Conservation (phyloP, 129 eudicot species). For the Pseudognaphalium luteoalbum region DNA sequence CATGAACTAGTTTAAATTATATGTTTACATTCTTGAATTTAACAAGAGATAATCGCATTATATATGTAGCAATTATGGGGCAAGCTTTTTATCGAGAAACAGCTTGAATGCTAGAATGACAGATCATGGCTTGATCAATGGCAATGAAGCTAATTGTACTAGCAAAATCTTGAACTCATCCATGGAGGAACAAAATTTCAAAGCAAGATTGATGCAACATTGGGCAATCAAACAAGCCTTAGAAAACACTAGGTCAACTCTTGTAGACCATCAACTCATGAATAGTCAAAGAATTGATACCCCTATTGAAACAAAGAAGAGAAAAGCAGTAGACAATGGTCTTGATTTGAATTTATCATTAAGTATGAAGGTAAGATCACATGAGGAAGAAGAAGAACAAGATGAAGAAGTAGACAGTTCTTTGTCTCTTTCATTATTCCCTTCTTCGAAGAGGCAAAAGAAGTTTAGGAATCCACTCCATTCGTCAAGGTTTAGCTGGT, state of each 20-base stretch:
- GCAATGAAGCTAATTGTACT: constrained; percentile 18
- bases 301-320: constrained; percentile 33
- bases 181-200: constrained; percentile 31
- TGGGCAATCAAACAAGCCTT: constrained; percentile 29
- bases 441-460: constrained; percentile 32
- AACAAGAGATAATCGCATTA: constrained; percentile 1
- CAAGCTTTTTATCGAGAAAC: constrained; percentile 26
- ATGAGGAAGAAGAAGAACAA: constrained; percentile 28
- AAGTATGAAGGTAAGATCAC: constrained; percentile 29
- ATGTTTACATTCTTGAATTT: constrained; percentile 3
- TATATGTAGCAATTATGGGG: constrained; percentile 10
- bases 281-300: constrained; percentile 29
- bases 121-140: constrained; percentile 31
- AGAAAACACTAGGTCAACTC: constrained; percentile 33
- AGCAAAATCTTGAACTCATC: constrained; percentile 29
- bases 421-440: constrained; percentile 45
- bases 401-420: constrained; percentile 35
- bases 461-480: constrained; percentile 16
- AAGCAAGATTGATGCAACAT: constrained; percentile 30
- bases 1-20: neutral
- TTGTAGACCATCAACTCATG: constrained; percentile 27
- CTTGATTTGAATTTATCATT: constrained; percentile 48
- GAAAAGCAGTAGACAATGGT: constrained; percentile 34
- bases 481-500: constrained; percentile 22
- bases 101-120: constrained; percentile 25